Evolutionary conservation across 441 rosid species (phyloP).

Genomic region (Mallotus repandus): DNA sequence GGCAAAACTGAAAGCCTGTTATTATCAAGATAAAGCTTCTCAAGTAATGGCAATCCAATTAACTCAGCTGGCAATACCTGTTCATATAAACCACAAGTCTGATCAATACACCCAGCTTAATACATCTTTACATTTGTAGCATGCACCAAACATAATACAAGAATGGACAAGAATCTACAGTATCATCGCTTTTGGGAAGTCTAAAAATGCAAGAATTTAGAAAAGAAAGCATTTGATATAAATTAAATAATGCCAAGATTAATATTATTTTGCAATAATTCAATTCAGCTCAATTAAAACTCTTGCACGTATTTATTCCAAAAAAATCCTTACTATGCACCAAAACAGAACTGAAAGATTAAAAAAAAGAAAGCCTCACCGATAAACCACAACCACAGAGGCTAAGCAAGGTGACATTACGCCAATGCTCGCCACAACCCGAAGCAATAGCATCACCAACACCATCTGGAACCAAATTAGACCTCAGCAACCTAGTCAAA

Average conservation of each 20-base stretch:
- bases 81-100: slow-evolving; percentile 23
- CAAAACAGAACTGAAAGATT: too few relatives aligned
- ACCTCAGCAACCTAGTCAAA: slow-evolving; percentile 62
- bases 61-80: slow-evolving; percentile 86
- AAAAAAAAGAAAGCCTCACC: slow-evolving; percentile 38
- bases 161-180: not conserved
- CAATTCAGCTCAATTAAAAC: not conserved
- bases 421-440: slow-evolving; percentile 75
- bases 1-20: slow-evolving; percentile 79
- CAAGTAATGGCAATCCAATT: slow-evolving; percentile 73
- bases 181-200: not conserved
- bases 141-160: too few relatives aligned
- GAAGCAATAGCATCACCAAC: slow-evolving; percentile 28
- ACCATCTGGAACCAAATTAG: slow-evolving; percentile 45
- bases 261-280: not conserved
- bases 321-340: too few relatives aligned
- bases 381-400: slow-evolving; percentile 69
- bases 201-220: not conserved
- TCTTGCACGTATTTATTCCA: too few relatives aligned
- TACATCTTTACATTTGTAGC: too few relatives aligned
- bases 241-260: too few relatives aligned
- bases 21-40: slow-evolving; percentile 82
- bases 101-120: not conserved
- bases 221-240: too few relatives aligned
- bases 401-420: slow-evolving; percentile 63